Conservation (phyloP, 2,329 filamentous ascomycete species). For the Karstenula rhodostoma region DNA sequence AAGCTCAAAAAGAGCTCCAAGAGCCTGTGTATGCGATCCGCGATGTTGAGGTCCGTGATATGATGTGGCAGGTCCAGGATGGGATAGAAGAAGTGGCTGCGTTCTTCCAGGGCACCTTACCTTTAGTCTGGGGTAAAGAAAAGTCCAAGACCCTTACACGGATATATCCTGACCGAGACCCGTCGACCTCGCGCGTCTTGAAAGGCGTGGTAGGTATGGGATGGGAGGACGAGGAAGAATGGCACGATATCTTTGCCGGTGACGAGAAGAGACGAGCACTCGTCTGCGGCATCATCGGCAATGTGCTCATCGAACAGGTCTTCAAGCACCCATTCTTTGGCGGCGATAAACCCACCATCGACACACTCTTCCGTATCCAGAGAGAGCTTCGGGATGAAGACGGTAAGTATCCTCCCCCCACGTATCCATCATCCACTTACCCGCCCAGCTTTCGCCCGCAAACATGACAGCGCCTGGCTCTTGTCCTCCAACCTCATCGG, state of each 20-base stretch:
- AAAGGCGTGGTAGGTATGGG: constrained; percentile 36
- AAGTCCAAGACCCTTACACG: not conserved
- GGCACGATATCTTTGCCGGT: constrained; percentile 35
- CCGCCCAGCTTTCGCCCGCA: constrained; percentile 9
- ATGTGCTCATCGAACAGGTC: constrained; percentile 42
- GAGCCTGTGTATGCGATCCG: constrained; percentile 36
- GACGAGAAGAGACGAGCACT: constrained; percentile 29
- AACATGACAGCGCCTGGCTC: not conserved
- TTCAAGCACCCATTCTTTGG: constrained; percentile 40
- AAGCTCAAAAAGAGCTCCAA: constrained; percentile 2
- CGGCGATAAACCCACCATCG: constrained; percentile 14
- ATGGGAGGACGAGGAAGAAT: constrained; percentile 27
- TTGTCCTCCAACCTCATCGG: not conserved
- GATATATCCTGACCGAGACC: constrained; percentile 11
- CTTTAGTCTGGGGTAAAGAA: not conserved
- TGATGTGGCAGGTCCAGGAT: constrained; percentile 24
- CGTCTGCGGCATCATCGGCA: constrained; percentile 38
- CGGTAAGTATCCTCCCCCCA: constrained; percentile 26
- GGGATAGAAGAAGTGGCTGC: constrained; percentile 27
- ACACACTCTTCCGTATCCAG: constrained; percentile 20
- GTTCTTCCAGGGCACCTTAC: constrained; percentile 19
- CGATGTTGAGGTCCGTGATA: constrained; percentile 39
- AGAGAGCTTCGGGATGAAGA: constrained; percentile 24
- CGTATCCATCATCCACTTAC: constrained; percentile 16
- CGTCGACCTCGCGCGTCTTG: constrained; percentile 35